Evolutionary conservation across 2,329 filamentous ascomycete species (phyloP), one percentile per base, ranked within the genome.

Genomic region (Scedosporium boydii): DNA sequence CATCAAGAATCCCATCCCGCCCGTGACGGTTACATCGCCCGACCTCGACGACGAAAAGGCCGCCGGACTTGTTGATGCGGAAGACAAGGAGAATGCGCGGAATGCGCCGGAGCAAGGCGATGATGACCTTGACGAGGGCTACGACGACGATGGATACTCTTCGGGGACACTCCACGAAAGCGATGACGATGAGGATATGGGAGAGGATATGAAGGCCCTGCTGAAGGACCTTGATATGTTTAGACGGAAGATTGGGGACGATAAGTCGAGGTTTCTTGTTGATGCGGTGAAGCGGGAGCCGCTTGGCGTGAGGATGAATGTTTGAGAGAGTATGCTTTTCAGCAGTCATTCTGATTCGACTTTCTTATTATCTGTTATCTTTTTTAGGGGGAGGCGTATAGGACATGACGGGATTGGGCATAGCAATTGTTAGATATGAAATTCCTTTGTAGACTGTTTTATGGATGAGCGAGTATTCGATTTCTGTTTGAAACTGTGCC

Each of bases 1-100:
- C 70, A 76, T 97, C 68, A 93, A 91, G 78, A 97, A 98, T 71
- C 95, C 95, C 0, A 97, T 99, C 66, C 87, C 91, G 1, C 71
- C 79, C 3, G 80, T 86, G 3, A 71, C 72, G 41, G 77, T 80
- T 61, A 70, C 70, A 61, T 29, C 69, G 14, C 38, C 64, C 38
- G 65, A 61, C 59, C 63, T 63, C 16, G 64, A 65, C 60, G 61
- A 63, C 16, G 63, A 65, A 16, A 69, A 67, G 58, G 64, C 67
- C 18, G 60, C 63, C 67, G 57, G 65, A 66, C 18, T 64, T 65
- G 60, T 34, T 34, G 68, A 68, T n/a, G 69, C 71, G 29, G 71
- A 71, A 46, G 73, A 74, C 58, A 75, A 73, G 55, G 72, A 75
- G 63, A 70, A 71, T 42, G 65, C 38, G 1, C 61, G 64, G 6